Conservation (phyloP, 2,329 filamentous ascomycete genomes). For the Parastagonospora avenae region DNA sequence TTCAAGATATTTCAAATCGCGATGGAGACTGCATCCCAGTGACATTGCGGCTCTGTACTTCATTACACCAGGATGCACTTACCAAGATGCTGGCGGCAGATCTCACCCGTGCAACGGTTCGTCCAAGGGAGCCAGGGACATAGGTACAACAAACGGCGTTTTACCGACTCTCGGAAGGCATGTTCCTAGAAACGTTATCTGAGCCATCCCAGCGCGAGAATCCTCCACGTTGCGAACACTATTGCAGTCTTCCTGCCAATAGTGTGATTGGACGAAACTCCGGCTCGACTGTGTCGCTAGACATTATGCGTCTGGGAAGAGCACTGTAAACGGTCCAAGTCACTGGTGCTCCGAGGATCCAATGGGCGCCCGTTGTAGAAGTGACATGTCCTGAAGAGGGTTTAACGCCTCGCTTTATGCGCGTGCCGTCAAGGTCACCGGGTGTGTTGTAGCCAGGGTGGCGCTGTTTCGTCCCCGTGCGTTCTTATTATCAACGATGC, state of each 20-base stretch:
- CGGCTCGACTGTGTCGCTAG: slow-evolving; percentile 8
- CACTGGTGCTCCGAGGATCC: slow-evolving; percentile 7
- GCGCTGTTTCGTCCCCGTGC: slow-evolving; percentile 2
- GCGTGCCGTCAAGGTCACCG: slow-evolving; percentile 6
- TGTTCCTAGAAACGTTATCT: slow-evolving; percentile 6
- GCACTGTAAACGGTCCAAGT: slow-evolving; percentile 20
- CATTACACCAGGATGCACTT: neutral
- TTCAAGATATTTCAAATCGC: neutral
- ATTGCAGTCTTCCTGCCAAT: neutral
- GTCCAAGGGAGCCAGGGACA: neutral
- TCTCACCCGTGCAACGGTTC: neutral
- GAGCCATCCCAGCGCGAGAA: slow-evolving; percentile 6
- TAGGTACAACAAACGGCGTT: neutral
- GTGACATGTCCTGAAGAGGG: slow-evolving; percentile 15
- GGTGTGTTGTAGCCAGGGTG: slow-evolving; percentile 13
- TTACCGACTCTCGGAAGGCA: neutral
- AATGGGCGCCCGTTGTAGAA: slow-evolving; percentile 7
- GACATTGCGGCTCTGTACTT: neutral
- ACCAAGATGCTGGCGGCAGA: neutral
- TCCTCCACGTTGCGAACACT: slow-evolving; percentile 8
- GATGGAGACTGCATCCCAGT: neutral
- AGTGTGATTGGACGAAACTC: slow-evolving; percentile 13
- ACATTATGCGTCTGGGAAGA: slow-evolving; percentile 30
- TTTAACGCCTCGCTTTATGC: slow-evolving; percentile 17
- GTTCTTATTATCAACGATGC: slow-evolving; percentile 18